Base-by-base conservation (phyloP, 179 eudicot genomes). In the Beta macrorhiza region DNA sequence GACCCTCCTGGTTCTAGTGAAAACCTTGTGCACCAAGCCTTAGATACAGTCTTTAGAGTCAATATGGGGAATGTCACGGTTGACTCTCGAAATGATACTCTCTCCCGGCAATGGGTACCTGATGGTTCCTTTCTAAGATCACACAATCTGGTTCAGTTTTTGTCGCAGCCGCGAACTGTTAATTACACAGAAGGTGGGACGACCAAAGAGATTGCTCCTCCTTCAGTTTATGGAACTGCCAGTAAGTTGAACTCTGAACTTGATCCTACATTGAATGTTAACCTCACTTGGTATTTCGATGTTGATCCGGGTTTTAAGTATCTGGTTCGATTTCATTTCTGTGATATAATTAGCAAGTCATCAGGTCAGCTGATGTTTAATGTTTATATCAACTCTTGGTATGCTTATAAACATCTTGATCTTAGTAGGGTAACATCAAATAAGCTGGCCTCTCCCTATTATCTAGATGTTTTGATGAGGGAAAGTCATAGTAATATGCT, bases 321-420 rank as follows among this genome's bases (percentile, higher is more conserved):
- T 55, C 74, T 89, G 12, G 86, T 89, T 56, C 83, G 91, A 7
- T 86, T 87, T 77, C 91, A 89, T 77, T 87, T 89, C 72, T 89
- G 91, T 78, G 88, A 89, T 77, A 84, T 89, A 52, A 71, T 86
- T 19, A 79, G 80, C 68, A 55, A n/a, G 42, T 13, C 80, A n/a
- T 11, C 61, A 15, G 75, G 62, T 13, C 67, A 67, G 52, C 72
- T 89, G 64, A 44, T 82, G 75, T 84, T 89, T 74, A 81, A 82
- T 84, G 87, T 87, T 44, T 89, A 80, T 59, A 73, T 89, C 72
- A 80, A 87, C 76, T 89, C 90, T 5, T 78, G 83, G 84, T 45
- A 44, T 53, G 90, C 79, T 32, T 82, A 52, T 52, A 83, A 79
- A 19, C 82, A 86, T 67, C 74, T 87, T 56, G 86, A 89, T 81